Evolutionary conservation across 2,329 filamentous ascomycete species (phyloP), one percentile per base, ranked within the genome.

Genomic region (Neonectria coccinea): DNA sequence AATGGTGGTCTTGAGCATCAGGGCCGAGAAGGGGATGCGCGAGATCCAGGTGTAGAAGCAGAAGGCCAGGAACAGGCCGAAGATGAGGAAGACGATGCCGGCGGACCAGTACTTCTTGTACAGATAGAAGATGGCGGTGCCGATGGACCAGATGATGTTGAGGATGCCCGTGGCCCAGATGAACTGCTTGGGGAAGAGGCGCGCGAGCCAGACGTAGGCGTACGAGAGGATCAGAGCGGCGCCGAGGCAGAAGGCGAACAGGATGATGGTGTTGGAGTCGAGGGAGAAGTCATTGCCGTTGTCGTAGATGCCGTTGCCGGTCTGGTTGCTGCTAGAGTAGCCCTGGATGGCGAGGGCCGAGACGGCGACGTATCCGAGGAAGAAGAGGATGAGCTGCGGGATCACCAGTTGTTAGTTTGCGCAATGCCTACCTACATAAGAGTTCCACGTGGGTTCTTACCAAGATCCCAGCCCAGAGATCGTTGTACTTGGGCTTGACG

Each of bases 131-230:
- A 95, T 89, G 10, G 92, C 93, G 0, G 93, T 97, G 1, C 87
- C 94, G n/a, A 97, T 82, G 1, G 92, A 93, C 72, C 93, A 91
- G 59, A 91, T 81, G 73, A 97, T 91, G 78, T 97, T 97, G 61
- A 97, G 83, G 56, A 97, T 95, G 12, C 93, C 93, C 0, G 94
- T 97, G 42, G 94, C 87, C 92, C 93, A 97, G 76, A 97, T 97
- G 71, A 97, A 94, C 75, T 93, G 88, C 80, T 96, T 97, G 4
- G 94, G 94, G 69, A 95, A 95, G 51, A 87, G 81, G 59, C 93
- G 88, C 7, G 92, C 92, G 2, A 90, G 78, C 79, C 89, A 88
- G 72, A 97, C 88, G 77, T 97, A 98, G 22, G 81, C 84, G 74
- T 89, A 92, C 39, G 92, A 94, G 45, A 97, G 82, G 1, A 92